A percentile compares a stretch with the other conserved stretches of the same genome.
Conservation (phyloP, 768 basidiomycete genomes). For the Phallus indusiatus region DNA sequence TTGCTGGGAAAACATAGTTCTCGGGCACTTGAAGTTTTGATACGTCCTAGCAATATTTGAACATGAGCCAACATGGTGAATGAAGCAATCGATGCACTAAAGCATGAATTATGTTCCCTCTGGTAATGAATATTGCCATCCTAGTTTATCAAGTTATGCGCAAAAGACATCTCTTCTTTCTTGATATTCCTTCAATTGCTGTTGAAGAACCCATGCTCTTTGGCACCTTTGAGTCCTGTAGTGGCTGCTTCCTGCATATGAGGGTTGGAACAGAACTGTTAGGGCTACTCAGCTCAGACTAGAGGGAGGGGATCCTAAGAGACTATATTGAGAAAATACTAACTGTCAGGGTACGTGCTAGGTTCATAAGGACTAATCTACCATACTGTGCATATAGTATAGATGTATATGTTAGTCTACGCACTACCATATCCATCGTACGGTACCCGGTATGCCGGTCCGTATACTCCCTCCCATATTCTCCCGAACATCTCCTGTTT, state of each 20-base stretch:
- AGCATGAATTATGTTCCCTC: slow-evolving; percentile 90
- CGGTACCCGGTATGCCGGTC: no score
- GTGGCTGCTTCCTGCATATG: slow-evolving; percentile 93
- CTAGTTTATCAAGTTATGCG: slow-evolving; percentile 72
- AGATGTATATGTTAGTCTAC: no score
- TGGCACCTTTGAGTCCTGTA: slow-evolving; percentile 74
- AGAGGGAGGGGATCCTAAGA: no score
- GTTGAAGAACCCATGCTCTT: slow-evolving; percentile 64
- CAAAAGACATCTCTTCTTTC: slow-evolving; percentile 71
- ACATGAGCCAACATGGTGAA: neutral
- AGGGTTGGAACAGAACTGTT: slow-evolving; percentile 93
- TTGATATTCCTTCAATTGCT: slow-evolving; percentile 64
- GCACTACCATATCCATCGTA: no score
- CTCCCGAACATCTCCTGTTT: no score
- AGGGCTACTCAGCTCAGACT: no score
- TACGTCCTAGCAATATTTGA: slow-evolving; percentile 48
- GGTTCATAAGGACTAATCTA: no score
- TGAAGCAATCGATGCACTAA: slow-evolving; percentile 38
- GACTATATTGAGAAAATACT: no score
- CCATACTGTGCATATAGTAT: no score
- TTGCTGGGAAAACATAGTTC: slow-evolving; percentile 72
- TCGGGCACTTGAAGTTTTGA: slow-evolving; percentile 72
- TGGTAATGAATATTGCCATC: slow-evolving; percentile 78
- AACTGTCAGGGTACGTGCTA: no score
- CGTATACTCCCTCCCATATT: no score